Evolutionary conservation across 352 stramenopile genomes (phyloP).

Genomic region (Globisporangium middletonii): DNA sequence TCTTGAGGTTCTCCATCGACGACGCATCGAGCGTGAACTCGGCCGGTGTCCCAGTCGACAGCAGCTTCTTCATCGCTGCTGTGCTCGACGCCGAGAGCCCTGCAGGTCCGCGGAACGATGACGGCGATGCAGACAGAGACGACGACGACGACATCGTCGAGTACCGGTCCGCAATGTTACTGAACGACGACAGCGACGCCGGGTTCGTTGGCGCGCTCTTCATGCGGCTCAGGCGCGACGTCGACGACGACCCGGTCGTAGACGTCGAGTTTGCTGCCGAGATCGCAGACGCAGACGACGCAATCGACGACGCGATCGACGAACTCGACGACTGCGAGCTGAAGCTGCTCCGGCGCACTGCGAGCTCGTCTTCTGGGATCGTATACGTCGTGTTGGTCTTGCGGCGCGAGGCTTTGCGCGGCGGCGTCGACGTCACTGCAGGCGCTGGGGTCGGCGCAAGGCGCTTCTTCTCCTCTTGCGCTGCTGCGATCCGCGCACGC

Average conservation of each 20-base stretch:
- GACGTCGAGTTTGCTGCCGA: slow-evolving; percentile 11
- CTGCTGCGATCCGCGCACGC: slow-evolving; percentile 23
- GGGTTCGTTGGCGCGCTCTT: slow-evolving; percentile 4
- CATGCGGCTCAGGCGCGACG: slow-evolving; percentile 3
- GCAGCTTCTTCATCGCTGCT: slow-evolving; percentile 32
- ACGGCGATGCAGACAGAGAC: slow-evolving; percentile 14
- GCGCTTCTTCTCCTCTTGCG: slow-evolving; percentile 22
- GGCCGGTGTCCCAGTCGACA: slow-evolving; percentile 23
- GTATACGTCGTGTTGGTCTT: slow-evolving; percentile 15
- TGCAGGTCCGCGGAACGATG: slow-evolving; percentile 9
- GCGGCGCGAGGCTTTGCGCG: slow-evolving; percentile 1
- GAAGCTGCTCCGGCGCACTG: slow-evolving; percentile 40
- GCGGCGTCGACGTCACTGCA: slow-evolving; percentile 1
- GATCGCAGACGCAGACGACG: slow-evolving; percentile 11
- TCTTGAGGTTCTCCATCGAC: slow-evolving; percentile 50
- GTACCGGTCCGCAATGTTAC: slow-evolving; percentile 14
- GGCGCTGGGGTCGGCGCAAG: slow-evolving; percentile 8
- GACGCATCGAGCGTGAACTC: slow-evolving; percentile 41
- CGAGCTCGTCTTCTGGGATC: slow-evolving; percentile 36
- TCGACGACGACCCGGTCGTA: slow-evolving; percentile 7
- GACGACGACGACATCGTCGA: slow-evolving; percentile 25
- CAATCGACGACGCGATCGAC: slow-evolving; percentile 20
- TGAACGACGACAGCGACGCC: slow-evolving; percentile 11
- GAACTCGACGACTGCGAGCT: slow-evolving; percentile 46
- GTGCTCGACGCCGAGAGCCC: slow-evolving; percentile 20